A percentile compares a stretch with the other conserved stretches of the same genome.
phyloP scores from a whole-genome alignment of 495 filamentous ascomycete species.

The Aspergillus mulundensis region DNA sequence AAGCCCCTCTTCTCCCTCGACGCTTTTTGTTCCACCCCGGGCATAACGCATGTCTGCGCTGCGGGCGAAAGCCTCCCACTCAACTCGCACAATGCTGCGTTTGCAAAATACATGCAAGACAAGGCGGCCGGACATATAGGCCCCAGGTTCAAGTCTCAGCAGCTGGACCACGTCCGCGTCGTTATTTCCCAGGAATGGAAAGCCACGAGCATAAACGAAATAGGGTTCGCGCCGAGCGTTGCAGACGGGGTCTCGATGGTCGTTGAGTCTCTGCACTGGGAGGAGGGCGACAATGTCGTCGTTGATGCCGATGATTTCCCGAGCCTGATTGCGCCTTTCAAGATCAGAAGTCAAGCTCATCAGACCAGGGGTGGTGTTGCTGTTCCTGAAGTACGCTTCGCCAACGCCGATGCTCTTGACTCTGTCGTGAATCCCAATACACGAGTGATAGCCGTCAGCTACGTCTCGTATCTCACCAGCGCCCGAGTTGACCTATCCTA shows the following conservation, averaged over 20 bases:
- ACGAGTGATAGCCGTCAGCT: constrained; percentile 2
- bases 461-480: constrained; percentile 3
- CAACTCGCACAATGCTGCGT: not conserved
- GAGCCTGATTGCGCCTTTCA: constrained; percentile 5
- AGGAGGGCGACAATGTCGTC: constrained; percentile 3
- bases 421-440: not conserved
- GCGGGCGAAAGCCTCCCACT: not conserved
- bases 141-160: no score
- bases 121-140: no score
- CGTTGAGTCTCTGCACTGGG: not conserved
- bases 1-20: not conserved
- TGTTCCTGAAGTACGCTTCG: no score
- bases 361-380: no score
- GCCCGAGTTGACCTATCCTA: not conserved
- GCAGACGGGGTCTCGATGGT: no score
- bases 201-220: no score
- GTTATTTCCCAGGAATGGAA: no score
- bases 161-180: no score
- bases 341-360: not conserved
- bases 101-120: no score
- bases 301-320: constrained; percentile 7
- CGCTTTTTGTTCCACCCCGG: not conserved
- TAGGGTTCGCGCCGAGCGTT: no score
- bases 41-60: not conserved
- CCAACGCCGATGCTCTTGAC: not conserved